Percentiles rank a stretch among this genome's conserved stretches.
Conservation (phyloP, 306 rosid genomes). For the Dalbergia cultrata region DNA sequence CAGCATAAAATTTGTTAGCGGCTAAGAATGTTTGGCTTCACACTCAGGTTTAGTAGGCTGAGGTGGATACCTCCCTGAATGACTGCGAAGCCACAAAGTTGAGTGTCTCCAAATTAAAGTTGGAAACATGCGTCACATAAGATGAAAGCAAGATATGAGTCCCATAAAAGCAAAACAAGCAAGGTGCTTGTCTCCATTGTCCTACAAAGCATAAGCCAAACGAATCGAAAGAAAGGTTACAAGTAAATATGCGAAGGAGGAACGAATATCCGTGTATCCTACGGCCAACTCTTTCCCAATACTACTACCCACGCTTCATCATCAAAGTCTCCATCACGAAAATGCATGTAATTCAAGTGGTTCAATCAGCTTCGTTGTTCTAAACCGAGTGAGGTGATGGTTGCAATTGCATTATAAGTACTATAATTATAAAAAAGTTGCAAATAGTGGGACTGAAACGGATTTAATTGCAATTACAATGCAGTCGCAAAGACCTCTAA, state of each 20-base stretch:
- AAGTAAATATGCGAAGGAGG: neutral
- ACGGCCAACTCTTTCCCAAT: conserved; percentile 20
- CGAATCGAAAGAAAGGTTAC: neutral
- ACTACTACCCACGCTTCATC: neutral
- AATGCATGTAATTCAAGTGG: neutral
- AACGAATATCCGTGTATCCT: neutral
- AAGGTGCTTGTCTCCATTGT: neutral
- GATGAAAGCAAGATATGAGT: too few relatives aligned
- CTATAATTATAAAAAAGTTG: too few relatives aligned
- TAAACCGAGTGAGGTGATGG: neutral
- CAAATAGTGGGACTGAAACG: too few relatives aligned
- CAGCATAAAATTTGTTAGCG: too few relatives aligned
- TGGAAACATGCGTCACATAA: neutral
- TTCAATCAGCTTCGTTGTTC: neutral
- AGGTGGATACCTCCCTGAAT: neutral
- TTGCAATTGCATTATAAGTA: neutral
- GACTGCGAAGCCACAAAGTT: neutral
- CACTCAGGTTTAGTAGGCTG: too few relatives aligned
- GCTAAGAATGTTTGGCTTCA: neutral
- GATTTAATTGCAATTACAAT: too few relatives aligned
- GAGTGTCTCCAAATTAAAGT: neutral
- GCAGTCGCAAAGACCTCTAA: too few relatives aligned
- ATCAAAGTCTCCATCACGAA: neutral
- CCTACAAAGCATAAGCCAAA: conserved; percentile 12
- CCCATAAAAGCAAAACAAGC: neutral